Conservation (phyloP, 2,329 filamentous ascomycete species). For the Endoconidiophora laricicola region DNA sequence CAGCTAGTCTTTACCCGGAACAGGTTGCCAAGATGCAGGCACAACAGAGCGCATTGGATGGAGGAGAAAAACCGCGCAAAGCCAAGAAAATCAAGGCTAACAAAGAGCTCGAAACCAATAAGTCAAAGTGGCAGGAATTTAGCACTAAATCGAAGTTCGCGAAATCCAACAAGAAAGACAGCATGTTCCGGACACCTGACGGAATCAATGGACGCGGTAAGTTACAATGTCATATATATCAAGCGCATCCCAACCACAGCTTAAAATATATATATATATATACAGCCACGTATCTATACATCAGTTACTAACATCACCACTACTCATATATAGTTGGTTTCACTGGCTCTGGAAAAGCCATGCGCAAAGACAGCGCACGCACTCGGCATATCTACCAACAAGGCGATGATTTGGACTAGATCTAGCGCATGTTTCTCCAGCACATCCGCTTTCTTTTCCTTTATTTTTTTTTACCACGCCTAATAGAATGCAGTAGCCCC, state of each 20-base stretch:
- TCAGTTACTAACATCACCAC: conserved; percentile 14
- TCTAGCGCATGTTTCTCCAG: neutral
- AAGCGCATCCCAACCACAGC: no score
- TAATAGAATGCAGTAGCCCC: no score
- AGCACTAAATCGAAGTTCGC: conserved; percentile 57
- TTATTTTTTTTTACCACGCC: neutral
- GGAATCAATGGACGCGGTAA: conserved; percentile 72
- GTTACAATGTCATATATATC: conserved; percentile 14
- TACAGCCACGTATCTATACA: neutral
- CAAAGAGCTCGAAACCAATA: conserved; percentile 77
- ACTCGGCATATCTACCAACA: conserved; percentile 73
- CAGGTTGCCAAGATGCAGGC: conserved; percentile 36
- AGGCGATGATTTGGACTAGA: conserved; percentile 55
- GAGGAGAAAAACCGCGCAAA: conserved; percentile 55
- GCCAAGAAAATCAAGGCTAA: conserved; percentile 84
- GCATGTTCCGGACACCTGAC: conserved; percentile 91
- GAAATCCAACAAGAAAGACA: conserved; percentile 64
- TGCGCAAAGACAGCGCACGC: conserved; percentile 80
- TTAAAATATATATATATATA: neutral
- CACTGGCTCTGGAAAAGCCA: conserved; percentile 83
- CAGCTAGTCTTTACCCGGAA: conserved; percentile 40
- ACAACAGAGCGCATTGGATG: conserved; percentile 37
- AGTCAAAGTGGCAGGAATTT: conserved; percentile 92
- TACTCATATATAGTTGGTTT: conserved; percentile 56
- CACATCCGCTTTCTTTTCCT: neutral